These are phyloP conservation scores for Neoboletus brunneissimus DNA, from an alignment of 768 basidiomycete species.

Conservation along the genomic window DNA sequence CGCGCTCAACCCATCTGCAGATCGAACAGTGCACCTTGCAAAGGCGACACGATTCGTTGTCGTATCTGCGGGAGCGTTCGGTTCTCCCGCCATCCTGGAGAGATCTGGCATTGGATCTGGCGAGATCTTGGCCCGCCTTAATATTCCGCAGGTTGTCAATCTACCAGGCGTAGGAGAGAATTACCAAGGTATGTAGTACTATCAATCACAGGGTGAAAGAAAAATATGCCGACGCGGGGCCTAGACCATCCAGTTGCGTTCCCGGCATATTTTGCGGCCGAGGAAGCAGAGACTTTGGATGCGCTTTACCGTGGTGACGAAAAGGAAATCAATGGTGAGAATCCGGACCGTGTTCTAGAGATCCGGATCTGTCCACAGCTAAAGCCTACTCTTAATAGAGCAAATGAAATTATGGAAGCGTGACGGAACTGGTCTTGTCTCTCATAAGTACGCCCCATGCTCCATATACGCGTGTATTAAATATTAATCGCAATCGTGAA, in stretches of 20 bases:
- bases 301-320: constrained; percentile 40
- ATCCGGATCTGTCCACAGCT: constrained; percentile 9
- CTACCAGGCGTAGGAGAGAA: constrained; percentile 77
- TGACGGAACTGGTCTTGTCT: constrained; percentile 47
- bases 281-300: constrained; percentile 51
- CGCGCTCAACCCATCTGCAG: constrained; percentile 18
- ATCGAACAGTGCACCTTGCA: constrained; percentile 25
- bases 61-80: constrained; percentile 51
- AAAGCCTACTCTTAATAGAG: constrained; percentile 20
- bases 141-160: constrained; percentile 52
- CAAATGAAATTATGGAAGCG: constrained; percentile 34
- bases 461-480: neutral
- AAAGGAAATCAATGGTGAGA: constrained; percentile 41
- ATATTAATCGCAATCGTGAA: neutral
- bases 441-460: constrained; percentile 48
- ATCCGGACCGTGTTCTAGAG: neutral
- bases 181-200: constrained; percentile 43
- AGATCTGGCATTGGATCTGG: constrained; percentile 66
- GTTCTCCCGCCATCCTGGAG: constrained; percentile 55
- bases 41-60: constrained; percentile 46
- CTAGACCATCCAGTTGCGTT: constrained; percentile 33
- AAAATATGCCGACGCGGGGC: neutral
- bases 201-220: neutral
- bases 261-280: constrained; percentile 38
- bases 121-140: constrained; percentile 44